Percentiles rank a stretch among this genome's conserved stretches.
Evolutionary conservation across 1,139 yeast genomes (phyloP).

Genomic region (Blastobotrys serpentis): DNA sequence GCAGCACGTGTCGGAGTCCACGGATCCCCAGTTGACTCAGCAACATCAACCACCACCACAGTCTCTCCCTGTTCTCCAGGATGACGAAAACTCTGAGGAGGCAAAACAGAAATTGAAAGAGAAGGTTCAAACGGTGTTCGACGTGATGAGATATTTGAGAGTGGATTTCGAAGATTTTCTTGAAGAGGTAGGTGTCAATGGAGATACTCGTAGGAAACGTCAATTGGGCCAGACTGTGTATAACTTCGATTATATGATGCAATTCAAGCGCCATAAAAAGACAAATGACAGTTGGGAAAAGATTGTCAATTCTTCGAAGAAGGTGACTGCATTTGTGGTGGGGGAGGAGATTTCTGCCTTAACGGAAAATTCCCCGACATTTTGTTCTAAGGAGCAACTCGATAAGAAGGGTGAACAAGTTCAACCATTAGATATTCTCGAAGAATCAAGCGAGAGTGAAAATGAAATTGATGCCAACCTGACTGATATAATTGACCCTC

Average conservation of each 20-base stretch:
- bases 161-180: slow-evolving; percentile 7
- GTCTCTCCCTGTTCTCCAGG: no score
- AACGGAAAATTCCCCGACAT: background rate
- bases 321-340: background rate
- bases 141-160: background rate
- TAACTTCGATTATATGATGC: slow-evolving; percentile 7
- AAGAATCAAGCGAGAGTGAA: background rate
- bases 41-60: background rate
- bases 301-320: background rate
- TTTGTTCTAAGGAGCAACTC: slow-evolving; percentile 6
- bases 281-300: slow-evolving; percentile 1
- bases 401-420: slow-evolving; percentile 3
- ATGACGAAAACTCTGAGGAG: background rate
- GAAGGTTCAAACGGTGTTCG: slow-evolving; percentile 2
- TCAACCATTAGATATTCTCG: slow-evolving; percentile 2
- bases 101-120: background rate
- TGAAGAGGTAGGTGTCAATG: slow-evolving; percentile 1
- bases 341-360: slow-evolving; percentile 2
- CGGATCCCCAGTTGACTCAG: background rate
- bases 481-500: background rate
- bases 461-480: background rate
- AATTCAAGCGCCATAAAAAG: background rate
- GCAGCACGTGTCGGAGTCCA: background rate
- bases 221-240: slow-evolving; percentile 4
- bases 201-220: background rate